Evolutionary conservation across 2,329 filamentous ascomycete genomes (phyloP).

Genomic region (Clarireedia sp.): DNA sequence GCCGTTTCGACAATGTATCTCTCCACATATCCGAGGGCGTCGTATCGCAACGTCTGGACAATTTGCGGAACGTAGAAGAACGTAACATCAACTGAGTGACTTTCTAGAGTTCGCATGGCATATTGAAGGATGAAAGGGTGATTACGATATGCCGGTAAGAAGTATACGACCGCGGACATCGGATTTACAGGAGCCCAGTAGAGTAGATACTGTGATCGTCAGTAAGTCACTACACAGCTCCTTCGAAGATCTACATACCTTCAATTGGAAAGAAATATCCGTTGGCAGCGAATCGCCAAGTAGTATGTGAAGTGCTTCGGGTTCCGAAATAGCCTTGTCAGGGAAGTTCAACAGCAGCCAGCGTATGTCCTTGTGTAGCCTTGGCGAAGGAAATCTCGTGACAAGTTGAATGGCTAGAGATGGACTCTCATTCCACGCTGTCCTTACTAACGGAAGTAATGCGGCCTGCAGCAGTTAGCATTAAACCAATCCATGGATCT

Average conservation of each 20-base stretch:
- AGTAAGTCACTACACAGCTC: conserved; percentile 16
- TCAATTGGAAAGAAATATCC: conserved; percentile 78
- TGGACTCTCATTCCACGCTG: conserved; percentile 81
- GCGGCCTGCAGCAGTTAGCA: conserved; percentile 19
- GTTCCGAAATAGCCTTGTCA: conserved; percentile 70
- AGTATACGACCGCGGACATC: conserved; percentile 86
- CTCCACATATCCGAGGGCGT: conserved; percentile 88
- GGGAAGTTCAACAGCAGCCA: conserved; percentile 75
- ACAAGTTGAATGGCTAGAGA: conserved; percentile 80
- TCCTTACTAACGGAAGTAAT: conserved; percentile 54
- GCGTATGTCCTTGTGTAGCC: conserved; percentile 67
- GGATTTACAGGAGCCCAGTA: conserved; percentile 93
- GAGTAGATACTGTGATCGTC: conserved; percentile 61
- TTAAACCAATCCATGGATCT: conserved; percentile 7
- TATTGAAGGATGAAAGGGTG: conserved; percentile 94
- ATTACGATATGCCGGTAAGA: conserved; percentile 82
- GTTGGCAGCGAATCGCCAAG: conserved; percentile 67
- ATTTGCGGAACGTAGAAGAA: conserved; percentile 99
- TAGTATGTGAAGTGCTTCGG: conserved; percentile 75
- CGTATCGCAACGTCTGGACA: conserved; percentile 89
- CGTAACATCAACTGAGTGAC: conserved; percentile 89
- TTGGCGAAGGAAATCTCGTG: conserved; percentile 68
- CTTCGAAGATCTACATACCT: conserved; percentile 43
- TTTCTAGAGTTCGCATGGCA: conserved; percentile 89
- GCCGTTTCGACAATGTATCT: conserved; percentile 95